phyloP scores from a whole-genome alignment of 768 basidiomycete species.

The Phlebiopsis gigantea region DNA sequence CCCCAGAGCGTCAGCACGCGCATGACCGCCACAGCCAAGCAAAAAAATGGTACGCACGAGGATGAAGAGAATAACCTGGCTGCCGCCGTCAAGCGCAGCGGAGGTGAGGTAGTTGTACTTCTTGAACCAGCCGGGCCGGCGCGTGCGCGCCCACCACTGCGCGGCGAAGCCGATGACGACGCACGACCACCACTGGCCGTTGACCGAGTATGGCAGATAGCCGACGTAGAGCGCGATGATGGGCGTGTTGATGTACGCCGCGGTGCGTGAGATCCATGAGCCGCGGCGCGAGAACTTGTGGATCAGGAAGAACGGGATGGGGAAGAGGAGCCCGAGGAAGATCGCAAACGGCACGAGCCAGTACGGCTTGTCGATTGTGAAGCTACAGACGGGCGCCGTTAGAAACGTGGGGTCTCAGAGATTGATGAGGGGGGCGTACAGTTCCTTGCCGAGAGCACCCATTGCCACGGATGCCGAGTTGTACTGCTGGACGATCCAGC shows the following conservation, averaged over 20 bases:
- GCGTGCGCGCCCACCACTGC: conserved; percentile 45
- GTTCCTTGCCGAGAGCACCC: conserved; percentile 48
- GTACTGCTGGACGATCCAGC: conserved; percentile 48
- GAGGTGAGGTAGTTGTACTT: conserved; percentile 45
- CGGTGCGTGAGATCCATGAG: conserved; percentile 27
- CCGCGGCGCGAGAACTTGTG: conserved; percentile 32
- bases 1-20: too few relatives aligned
- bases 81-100: conserved; percentile 46
- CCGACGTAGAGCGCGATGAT: conserved; percentile 34
- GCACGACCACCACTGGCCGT: conserved; percentile 52
- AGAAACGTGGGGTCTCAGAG: neutral
- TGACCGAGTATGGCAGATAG: conserved; percentile 45
- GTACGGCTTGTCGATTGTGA: conserved; percentile 41
- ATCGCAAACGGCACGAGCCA: conserved; percentile 44
- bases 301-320: conserved; percentile 44
- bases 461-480: conserved; percentile 52
- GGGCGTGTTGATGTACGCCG: conserved; percentile 42
- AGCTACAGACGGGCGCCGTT: too few relatives aligned
- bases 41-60: conserved; percentile 30
- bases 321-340: conserved; percentile 45
- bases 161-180: conserved; percentile 43
- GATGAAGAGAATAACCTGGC: conserved; percentile 45
- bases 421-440: conserved; percentile 22
- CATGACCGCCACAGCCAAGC: conserved; percentile 13
- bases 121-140: conserved; percentile 41